These are phyloP conservation scores for Talaromyces islandicus DNA, from an alignment of 2,329 filamentous ascomycete species.

Conservation along the genomic window DNA sequence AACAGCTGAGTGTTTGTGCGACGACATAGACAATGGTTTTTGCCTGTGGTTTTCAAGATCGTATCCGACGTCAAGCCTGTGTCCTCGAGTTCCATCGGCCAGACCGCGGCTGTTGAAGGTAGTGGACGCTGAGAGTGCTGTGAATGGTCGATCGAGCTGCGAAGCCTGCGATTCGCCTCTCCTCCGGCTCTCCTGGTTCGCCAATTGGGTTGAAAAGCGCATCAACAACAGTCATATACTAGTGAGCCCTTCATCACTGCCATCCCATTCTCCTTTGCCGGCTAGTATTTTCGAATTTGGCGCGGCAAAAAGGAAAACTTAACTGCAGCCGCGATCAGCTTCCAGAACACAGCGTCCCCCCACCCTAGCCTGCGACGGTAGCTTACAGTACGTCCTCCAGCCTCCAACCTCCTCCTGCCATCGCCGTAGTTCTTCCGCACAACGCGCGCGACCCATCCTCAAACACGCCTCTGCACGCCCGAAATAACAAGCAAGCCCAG, in stretches of 20 bases:
- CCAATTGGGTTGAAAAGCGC: neutral
- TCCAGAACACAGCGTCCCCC: neutral
- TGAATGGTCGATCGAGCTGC: neutral
- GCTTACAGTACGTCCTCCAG: neutral
- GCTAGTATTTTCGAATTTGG: neutral
- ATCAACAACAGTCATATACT: neutral
- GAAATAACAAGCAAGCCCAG: neutral
- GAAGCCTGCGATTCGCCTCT: neutral
- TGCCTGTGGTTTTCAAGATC: neutral
- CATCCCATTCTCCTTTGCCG: neutral
- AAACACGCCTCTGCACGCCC: neutral
- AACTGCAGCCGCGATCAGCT: neutral
- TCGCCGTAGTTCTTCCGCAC: neutral
- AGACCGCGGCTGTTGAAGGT: neutral
- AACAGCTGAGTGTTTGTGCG: neutral
- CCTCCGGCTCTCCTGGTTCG: neutral
- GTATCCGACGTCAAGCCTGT: neutral
- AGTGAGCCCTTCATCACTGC: neutral
- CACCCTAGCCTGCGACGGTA: neutral
- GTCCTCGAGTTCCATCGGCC: neutral
- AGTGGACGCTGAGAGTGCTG: neutral
- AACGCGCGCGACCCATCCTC: conserved; percentile 4
- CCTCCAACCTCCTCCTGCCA: neutral
- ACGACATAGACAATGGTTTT: neutral
- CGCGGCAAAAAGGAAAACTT: neutral